These are phyloP conservation scores for Aspergillus sojae DNA, from an alignment of 2,329 filamentous ascomycete genomes.

Conservation along the genomic window DNA sequence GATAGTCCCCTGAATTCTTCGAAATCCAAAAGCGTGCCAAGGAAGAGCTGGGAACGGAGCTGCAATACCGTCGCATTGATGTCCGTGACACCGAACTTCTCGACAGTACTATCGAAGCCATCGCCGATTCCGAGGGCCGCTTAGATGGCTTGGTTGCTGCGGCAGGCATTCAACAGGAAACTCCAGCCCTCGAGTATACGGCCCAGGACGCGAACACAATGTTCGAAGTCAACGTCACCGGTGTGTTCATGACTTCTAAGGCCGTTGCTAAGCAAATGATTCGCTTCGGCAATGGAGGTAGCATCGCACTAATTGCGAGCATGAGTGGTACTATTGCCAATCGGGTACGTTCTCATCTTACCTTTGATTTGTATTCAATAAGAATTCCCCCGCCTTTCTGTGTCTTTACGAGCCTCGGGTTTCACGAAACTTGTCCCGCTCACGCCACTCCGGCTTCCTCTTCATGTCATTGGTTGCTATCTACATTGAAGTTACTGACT, in stretches of 20 bases:
- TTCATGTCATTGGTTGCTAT: neutral
- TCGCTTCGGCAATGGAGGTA: conserved; percentile 60
- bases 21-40: conserved; percentile 65
- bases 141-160: conserved; percentile 79
- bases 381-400: conserved; percentile 6
- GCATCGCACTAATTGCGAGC: conserved; percentile 64
- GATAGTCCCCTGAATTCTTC: conserved; percentile 61
- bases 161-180: conserved; percentile 77
- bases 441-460: conserved; percentile 8
- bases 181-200: conserved; percentile 75
- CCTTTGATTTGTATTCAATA: neutral
- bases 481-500: neutral
- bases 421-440: conserved; percentile 2
- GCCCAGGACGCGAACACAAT: conserved; percentile 63
- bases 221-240: conserved; percentile 64
- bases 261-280: conserved; percentile 68
- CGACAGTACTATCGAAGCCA: conserved; percentile 67
- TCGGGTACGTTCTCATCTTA: conserved; percentile 23
- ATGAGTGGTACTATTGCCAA: conserved; percentile 66
- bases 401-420: neutral
- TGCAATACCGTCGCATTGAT: conserved; percentile 78
- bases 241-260: conserved; percentile 65
- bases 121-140: conserved; percentile 70
- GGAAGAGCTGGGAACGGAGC: conserved; percentile 65
- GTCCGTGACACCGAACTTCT: conserved; percentile 72